Conservation (phyloP, 371 early-diverging fungal genomes). For the Mortierella sp. region DNA sequence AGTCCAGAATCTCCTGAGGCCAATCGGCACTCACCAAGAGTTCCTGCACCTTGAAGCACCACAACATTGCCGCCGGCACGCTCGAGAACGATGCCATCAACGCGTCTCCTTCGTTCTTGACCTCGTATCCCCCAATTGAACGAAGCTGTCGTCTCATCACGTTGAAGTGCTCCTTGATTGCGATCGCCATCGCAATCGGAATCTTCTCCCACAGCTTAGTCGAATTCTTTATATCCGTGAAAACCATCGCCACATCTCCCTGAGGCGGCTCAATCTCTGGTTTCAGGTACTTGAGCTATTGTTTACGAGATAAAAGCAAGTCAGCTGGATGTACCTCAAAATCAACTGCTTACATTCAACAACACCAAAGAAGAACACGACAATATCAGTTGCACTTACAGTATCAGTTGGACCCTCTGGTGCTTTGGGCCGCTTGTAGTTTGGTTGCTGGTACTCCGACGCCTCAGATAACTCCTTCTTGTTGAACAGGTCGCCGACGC, state of each 20-base stretch:
- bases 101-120: constrained; percentile 98
- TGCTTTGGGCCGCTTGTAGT: constrained; percentile 41
- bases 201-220: constrained; percentile 95
- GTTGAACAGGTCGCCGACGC: constrained; percentile 81
- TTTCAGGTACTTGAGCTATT: constrained; percentile 72
- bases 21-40: constrained; percentile 90
- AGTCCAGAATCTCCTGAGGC: constrained; percentile 91
- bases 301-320: not conserved
- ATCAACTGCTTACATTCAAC: not conserved
- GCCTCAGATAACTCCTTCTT: constrained; percentile 25
- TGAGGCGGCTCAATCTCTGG: constrained; percentile 90
- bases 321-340: not conserved
- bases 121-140: constrained; percentile 94
- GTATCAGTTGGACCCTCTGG: constrained; percentile 68
- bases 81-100: constrained; percentile 96
- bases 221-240: constrained; percentile 97
- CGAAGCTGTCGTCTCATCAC: constrained; percentile 89
- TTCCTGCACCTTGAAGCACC: constrained; percentile 92
- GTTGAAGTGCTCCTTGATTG: constrained; percentile 91
- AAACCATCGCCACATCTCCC: constrained; percentile 90
- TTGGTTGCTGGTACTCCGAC: constrained; percentile 29
- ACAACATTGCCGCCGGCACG: constrained; percentile 87
- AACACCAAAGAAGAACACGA: not conserved
- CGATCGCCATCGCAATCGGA: constrained; percentile 89
- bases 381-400: constrained; percentile 42